Conservation (phyloP, 192 early-diverging fungal genomes). For the Backusella tuberculispora region DNA sequence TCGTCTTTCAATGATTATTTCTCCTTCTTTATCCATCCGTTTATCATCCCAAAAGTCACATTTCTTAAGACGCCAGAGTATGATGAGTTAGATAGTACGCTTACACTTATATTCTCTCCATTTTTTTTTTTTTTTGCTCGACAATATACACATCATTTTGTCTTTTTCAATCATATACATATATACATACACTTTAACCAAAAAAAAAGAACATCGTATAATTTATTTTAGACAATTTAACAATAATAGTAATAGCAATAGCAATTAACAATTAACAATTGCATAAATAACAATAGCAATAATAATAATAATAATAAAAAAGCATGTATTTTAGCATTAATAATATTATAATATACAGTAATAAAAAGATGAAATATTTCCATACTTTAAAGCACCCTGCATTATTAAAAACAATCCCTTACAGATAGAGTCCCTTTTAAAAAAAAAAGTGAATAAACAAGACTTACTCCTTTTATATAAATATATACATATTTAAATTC, state of each 20-base stretch:
- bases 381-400: neutral
- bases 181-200: too few relatives aligned
- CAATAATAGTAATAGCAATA: too few relatives aligned
- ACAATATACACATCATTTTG: conserved; percentile 1
- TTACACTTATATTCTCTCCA: neutral
- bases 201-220: too few relatives aligned
- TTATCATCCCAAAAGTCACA: neutral
- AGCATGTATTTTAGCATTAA: neutral
- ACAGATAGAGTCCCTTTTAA: neutral
- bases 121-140: neutral
- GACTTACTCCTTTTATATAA: conserved; percentile 6
- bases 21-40: conserved; percentile 7
- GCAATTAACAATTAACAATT: too few relatives aligned
- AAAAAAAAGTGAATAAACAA: neutral
- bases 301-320: neutral
- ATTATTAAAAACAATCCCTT: conserved; percentile 5
- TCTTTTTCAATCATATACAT: too few relatives aligned
- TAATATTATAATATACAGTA: neutral
- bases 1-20: conserved; percentile 8
- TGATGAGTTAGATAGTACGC: neutral
- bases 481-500: conserved; percentile 14
- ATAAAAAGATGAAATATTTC: neutral
- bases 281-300: too few relatives aligned
- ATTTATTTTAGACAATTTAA: too few relatives aligned
- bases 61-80: conserved; percentile 1